A percentile compares a stretch with the other conserved stretches of the same genome.
Evolutionary conservation across 2,329 filamentous ascomycete species (phyloP).

Genomic region (Huntiella decipiens): DNA sequence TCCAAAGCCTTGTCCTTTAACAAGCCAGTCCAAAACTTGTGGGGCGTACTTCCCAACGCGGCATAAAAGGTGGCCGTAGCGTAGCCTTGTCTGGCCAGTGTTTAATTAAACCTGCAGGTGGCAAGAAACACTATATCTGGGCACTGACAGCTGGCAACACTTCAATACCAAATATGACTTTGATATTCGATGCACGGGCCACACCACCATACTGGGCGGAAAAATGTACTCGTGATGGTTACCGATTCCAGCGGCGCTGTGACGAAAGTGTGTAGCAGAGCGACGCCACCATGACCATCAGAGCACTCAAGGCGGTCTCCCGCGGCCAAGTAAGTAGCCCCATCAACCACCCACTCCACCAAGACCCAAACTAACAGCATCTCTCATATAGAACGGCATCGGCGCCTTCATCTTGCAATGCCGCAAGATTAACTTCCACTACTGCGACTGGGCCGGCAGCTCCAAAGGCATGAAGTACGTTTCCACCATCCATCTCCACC

Average conservation of each 20-base stretch:
- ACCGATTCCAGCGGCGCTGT: background rate
- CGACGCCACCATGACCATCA: conserved; percentile 32
- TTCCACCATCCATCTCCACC: background rate
- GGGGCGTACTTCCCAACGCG: too few species aligned
- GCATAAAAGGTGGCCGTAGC: too few species aligned
- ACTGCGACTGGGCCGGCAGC: conserved; percentile 90
- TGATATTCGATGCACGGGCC: conserved; percentile 3
- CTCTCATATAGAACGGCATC: conserved; percentile 58
- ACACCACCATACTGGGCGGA: background rate
- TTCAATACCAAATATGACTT: background rate
- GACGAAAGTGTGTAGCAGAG: background rate
- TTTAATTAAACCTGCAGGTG: background rate
- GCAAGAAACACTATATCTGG: background rate
- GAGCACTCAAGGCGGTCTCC: conserved; percentile 32
- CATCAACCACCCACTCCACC: background rate
- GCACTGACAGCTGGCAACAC: background rate
- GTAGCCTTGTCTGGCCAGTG: too few species aligned
- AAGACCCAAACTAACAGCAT: conserved; percentile 5
- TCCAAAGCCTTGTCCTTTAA: conserved; percentile 1
- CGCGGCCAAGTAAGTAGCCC: conserved; percentile 29
- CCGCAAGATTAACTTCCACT: conserved; percentile 88
- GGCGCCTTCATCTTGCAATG: conserved; percentile 95
- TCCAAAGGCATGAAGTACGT: conserved; percentile 84
- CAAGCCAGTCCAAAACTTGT: background rate
- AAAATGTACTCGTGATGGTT: conserved; percentile 1